Conservation (phyloP, 2,329 filamentous ascomycete species). For the Calcarisporium arbuscula region DNA sequence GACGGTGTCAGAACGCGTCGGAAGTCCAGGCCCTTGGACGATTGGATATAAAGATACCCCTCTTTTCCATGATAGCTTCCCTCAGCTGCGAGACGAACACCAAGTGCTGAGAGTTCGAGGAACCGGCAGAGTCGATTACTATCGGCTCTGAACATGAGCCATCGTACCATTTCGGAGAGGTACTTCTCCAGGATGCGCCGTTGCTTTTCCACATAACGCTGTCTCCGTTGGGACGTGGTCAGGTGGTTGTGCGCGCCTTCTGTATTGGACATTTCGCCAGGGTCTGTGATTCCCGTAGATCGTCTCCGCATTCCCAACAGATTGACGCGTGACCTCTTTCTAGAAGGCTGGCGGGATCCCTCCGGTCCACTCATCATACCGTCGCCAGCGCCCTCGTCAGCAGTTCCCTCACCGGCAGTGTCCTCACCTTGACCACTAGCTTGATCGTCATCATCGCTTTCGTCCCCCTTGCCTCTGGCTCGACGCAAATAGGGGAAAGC, state of each 20-base stretch:
- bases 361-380: conserved; percentile 29
- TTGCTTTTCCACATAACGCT: conserved; percentile 73
- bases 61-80: conserved; percentile 98
- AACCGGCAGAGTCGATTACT: conserved; percentile 96
- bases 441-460: conserved; percentile 67
- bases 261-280: conserved; percentile 35
- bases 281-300: conserved; percentile 43
- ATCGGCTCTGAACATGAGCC: conserved; percentile 93
- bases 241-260: conserved; percentile 42
- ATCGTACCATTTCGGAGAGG: conserved; percentile 87
- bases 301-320: conserved; percentile 48
- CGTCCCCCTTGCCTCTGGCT: conserved; percentile 71
- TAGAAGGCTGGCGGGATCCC: conserved; percentile 22
- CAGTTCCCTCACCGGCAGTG: conserved; percentile 47
- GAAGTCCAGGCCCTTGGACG: conserved; percentile 81
- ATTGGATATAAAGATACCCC: conserved; percentile 87
- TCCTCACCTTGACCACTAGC: conserved; percentile 31
- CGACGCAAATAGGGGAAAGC: conserved; percentile 86
- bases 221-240: conserved; percentile 33
- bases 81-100: conserved; percentile 88
- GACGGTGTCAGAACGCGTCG: conserved; percentile 72
- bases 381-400: conserved; percentile 59
- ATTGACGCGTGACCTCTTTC: conserved; percentile 46
- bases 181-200: conserved; percentile 83
- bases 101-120: conserved; percentile 86